Conservation (phyloP, 176 grass and related monocot species). For the Alloteropsis semialata region DNA sequence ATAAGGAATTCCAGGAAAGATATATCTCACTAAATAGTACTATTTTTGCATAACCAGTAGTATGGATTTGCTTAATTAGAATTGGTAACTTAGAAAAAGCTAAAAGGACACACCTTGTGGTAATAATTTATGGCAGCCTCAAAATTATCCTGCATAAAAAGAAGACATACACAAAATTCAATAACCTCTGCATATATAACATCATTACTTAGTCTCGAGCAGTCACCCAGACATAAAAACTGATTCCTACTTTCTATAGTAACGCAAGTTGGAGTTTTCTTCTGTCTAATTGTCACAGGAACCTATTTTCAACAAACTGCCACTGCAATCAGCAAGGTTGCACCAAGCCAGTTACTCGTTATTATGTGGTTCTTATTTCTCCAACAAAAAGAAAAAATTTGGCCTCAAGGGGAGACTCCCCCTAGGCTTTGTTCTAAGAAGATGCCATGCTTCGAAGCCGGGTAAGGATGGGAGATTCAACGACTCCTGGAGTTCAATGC, state of each 20-base stretch:
- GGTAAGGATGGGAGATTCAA: no score
- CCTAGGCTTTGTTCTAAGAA: no score
- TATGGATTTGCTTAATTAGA: not conserved
- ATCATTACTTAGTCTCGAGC: not conserved
- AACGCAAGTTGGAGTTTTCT: not conserved
- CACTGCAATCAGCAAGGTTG: conserved; percentile 12
- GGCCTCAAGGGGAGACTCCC: no score
- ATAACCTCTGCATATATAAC: not conserved
- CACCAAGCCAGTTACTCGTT: not conserved
- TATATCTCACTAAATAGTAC: not conserved
- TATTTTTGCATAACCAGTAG: not conserved
- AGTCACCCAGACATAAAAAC: conserved; percentile 13
- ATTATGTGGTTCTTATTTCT: not conserved
- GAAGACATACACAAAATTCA: not conserved
- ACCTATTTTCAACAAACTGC: not conserved
- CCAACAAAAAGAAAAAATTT: no score
- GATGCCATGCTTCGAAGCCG: no score
- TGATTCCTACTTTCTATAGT: not conserved
- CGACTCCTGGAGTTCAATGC: no score
- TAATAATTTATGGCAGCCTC: conserved; percentile 89
- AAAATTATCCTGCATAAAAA: conserved; percentile 72
- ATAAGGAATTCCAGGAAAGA: conserved; percentile 11
- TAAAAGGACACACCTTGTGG: conserved; percentile 67
- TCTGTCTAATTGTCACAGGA: not conserved
- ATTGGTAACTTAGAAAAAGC: not conserved